phyloP scores from a whole-genome alignment of 768 basidiomycete species.

The Termitomyces eurrhizus region DNA sequence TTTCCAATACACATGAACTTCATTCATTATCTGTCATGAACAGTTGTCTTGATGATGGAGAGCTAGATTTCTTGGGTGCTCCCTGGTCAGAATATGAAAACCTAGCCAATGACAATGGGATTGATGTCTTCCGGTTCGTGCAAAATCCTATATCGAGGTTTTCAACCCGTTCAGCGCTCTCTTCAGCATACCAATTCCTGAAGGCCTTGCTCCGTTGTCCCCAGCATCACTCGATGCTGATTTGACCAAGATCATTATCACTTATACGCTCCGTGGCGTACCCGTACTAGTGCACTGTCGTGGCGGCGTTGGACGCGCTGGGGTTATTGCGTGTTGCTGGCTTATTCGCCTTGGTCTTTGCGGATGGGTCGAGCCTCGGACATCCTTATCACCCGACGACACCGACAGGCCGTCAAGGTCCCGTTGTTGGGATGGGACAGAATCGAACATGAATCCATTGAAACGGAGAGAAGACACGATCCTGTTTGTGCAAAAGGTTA shows the following conservation, averaged over 20 bases:
- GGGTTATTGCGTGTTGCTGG: constrained; percentile 91
- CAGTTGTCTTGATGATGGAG: constrained; percentile 83
- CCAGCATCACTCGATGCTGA: constrained; percentile 57
- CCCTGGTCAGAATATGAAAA: constrained; percentile 77
- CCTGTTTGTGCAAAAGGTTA: constrained; percentile 66
- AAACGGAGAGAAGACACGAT: constrained; percentile 42
- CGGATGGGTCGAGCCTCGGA: constrained; percentile 48
- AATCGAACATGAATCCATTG: neutral
- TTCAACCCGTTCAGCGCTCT: neutral
- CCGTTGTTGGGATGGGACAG: neutral
- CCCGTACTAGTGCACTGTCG: constrained; percentile 86
- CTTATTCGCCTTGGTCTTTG: constrained; percentile 88
- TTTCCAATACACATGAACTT: neutral
- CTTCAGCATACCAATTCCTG: constrained; percentile 77
- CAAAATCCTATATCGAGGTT: neutral
- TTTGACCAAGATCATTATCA: constrained; percentile 58
- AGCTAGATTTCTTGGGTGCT: constrained; percentile 82
- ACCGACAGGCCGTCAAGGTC: neutral
- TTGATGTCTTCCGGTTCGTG: constrained; percentile 75
- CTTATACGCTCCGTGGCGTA: constrained; percentile 70
- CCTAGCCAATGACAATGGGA: constrained; percentile 55
- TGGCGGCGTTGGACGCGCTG: constrained; percentile 92
- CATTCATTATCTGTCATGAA: neutral
- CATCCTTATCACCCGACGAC: neutral
- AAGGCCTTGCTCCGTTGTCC: constrained; percentile 77